Base-by-base conservation (phyloP, 140 eudicot genomes). In the Stevia rebaudiana region DNA sequence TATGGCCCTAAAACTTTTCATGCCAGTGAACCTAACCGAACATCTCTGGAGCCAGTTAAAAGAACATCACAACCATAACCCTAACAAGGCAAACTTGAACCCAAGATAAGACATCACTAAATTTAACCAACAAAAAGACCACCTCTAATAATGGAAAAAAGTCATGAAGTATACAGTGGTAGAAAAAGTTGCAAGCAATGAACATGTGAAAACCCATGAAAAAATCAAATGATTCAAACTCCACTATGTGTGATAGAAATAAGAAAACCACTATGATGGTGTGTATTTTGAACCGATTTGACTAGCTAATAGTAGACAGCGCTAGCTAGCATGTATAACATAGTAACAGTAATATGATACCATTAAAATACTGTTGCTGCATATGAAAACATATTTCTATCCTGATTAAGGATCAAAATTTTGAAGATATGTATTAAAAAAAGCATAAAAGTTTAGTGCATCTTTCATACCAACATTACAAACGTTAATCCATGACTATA, bases 21-120 rank as follows among this genome's bases (percentile, higher is more conserved):
- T 28, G 33, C 33, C 3, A 28, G 33, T 28, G 33, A 2, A 28
- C 33, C 33, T 28, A 28, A 28, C 33, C 2, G 33, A 28, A 28
- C 33, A 28, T 28, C 33, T 28, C 33, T 1, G 11, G 44, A 40
- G 44, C 50, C 19, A 43, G 2, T 48, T 21, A 30, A 49, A 50
- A 50, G 60, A 52, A 24, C 11, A 24, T 24, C 11, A 52, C 60
- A 53, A 53, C 57, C 36, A 13, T 44, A 4, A 44, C 37, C 39
- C 61, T 25, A 44, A n/a, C 13, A n/a, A 13, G 50, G 50, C 50
- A 44, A 44, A 44, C 18, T 47, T 47, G 53, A 47, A 47, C 46
- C 50, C 50, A 44, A 44, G 63, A 56, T 9, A 30, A 7, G 63
- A 56, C 63, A 56, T 56, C 43, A 56, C 63, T 17, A 56, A 56